Evolutionary conservation across 129 eudicot genomes (phyloP), one percentile per base, ranked within the genome.

Genomic region (Centella asiatica): DNA sequence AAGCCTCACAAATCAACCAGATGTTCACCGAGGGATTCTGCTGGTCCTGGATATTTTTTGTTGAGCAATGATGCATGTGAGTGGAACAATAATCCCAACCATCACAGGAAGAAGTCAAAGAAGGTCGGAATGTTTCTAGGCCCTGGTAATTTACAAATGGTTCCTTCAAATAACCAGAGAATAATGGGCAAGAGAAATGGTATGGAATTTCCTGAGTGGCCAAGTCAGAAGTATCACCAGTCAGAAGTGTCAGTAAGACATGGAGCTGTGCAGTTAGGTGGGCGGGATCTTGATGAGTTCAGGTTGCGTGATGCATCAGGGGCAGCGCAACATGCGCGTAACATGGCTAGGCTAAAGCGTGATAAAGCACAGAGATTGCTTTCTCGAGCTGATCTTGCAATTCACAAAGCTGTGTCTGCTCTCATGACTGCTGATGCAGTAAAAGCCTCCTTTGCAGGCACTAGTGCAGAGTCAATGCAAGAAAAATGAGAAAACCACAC

Each of bases 401-500:
- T 83, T 62, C 87, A 87, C 68, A 87, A 86, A 78, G 97, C 97
- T 20, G 89, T 76, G 32, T 72, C 75, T 62, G 83, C 90, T 71
- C 64, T 90, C 17, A 81, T 79, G 94, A 75, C 83, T 32, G 97
- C 97, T 14, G 90, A 86, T 44, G 94, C 97, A 59, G 68, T 86
- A 17, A 78, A 77, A 78, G 89, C 81, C 69, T 72, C 86, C 46
- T 19, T 15, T 25, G 78, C 58, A 9, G 55, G 34, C 48, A 60
- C 71, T 3, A 67, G 58, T 47, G 72, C 20, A 20, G 33, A 51
- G 2, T 36, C 1, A 9, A 23, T 24, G 10, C 1, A 7, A 23
- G n/a, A 51, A 12, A 31, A 28, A 28, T 53, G 53, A 4, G 8
- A 44, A 17, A 18, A 44, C 37, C 15, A 10, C 50, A 9, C 32